Evolutionary conservation across 2,329 filamentous ascomycete species (phyloP).

Genomic region (Pyrenophora tritici-repentis): DNA sequence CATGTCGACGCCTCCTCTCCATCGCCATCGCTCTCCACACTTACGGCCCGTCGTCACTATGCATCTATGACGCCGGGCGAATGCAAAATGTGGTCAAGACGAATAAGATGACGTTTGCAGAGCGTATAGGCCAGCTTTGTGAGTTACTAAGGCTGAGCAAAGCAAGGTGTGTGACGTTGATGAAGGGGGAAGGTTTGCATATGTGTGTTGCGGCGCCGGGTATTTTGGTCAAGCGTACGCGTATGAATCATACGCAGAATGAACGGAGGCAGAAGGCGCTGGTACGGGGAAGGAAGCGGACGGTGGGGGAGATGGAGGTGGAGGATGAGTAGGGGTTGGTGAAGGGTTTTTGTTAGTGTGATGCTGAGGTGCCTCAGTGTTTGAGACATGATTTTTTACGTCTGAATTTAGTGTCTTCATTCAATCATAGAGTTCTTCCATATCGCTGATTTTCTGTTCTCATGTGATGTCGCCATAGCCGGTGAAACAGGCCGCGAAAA

Average conservation of each 20-base stretch:
- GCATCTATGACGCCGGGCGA: slow-evolving; percentile 1
- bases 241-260: slow-evolving; percentile 2
- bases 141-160: slow-evolving; percentile 7
- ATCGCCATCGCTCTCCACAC: slow-evolving; percentile 7
- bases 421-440: no score
- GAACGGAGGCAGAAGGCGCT: not conserved
- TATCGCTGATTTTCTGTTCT: no score
- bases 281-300: no score
- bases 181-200: slow-evolving; percentile 1
- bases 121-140: slow-evolving; percentile 4
- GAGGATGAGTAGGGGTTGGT: no score
- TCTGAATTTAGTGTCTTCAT: no score
- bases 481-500: not conserved
- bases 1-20: slow-evolving; percentile 3
- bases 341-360: no score
- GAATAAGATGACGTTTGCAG: not conserved
- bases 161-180: slow-evolving; percentile 1
- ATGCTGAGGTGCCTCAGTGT: no score
- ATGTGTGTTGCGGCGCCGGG: slow-evolving; percentile 6
- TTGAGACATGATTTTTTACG: no score
- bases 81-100: not conserved
- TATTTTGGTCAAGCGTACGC: not conserved
- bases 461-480: no score
- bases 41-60: slow-evolving; percentile 2
- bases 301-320: no score